phyloP scores from a whole-genome alignment of 331 rosid genomes.

The Malus hybrid region DNA sequence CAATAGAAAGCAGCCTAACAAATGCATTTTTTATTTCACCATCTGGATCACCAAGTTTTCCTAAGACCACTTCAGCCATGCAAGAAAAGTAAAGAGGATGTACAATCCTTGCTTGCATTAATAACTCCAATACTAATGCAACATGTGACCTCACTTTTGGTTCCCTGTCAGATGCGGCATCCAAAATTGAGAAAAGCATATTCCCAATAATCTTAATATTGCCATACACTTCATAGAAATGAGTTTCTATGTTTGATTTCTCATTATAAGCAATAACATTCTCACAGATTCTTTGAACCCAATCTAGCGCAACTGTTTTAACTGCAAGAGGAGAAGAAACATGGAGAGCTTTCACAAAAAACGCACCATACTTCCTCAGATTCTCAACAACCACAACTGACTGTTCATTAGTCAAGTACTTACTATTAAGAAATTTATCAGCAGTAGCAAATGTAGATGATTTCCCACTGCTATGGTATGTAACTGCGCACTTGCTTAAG shows the following conservation, averaged over 20 bases:
- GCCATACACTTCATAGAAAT: constrained; percentile 39
- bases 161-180: constrained; percentile 72
- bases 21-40: constrained; percentile 56
- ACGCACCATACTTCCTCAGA: constrained; percentile 47
- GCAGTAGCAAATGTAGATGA: constrained; percentile 25
- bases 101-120: constrained; percentile 74
- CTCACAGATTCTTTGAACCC: constrained; percentile 69
- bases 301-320: constrained; percentile 59
- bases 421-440: constrained; percentile 17
- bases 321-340: constrained; percentile 70
- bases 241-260: constrained; percentile 24
- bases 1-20: constrained; percentile 52
- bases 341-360: constrained; percentile 58
- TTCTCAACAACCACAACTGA: constrained; percentile 46
- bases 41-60: constrained; percentile 90
- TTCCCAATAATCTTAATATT: constrained; percentile 45
- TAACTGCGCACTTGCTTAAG: constrained; percentile 44
- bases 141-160: constrained; percentile 74
- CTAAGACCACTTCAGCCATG: constrained; percentile 68
- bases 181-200: constrained; percentile 60
- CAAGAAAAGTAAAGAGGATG: constrained; percentile 65
- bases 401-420: constrained; percentile 23
- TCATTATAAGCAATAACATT: constrained; percentile 44
- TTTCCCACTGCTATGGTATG: constrained; percentile 28
- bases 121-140: constrained; percentile 64